A percentile compares a stretch with the other conserved stretches of the same genome.
Conservation (phyloP, 768 basidiomycete genomes). For the Xerocomus brunneocitrinus region DNA sequence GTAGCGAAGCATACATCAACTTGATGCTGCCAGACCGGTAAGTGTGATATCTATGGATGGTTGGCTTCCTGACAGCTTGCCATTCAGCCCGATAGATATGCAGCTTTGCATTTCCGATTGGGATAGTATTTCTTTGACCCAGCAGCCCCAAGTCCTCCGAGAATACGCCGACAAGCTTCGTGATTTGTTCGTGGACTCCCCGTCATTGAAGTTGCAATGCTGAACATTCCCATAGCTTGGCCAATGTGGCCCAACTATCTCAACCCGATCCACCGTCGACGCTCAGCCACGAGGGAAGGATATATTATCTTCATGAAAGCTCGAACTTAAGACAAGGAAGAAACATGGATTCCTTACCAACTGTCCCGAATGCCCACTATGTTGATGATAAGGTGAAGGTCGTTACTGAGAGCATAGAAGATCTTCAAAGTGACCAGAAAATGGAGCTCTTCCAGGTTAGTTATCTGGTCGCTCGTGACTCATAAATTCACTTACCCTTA, state of each 20-base stretch:
- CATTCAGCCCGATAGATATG: constrained; percentile 52
- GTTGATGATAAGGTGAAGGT: constrained; percentile 12
- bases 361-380: neutral
- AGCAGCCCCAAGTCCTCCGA: constrained; percentile 40
- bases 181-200: constrained; percentile 38
- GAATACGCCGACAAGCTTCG: constrained; percentile 39
- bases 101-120: constrained; percentile 42
- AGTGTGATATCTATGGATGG: constrained; percentile 2
- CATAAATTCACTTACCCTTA: constrained; percentile 22
- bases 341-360: constrained; percentile 20
- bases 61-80: constrained; percentile 3
- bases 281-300: constrained; percentile 32
- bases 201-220: neutral
- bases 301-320: constrained; percentile 46
- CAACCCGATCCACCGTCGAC: constrained; percentile 49
- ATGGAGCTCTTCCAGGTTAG: constrained; percentile 52
- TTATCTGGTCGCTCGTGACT: neutral
- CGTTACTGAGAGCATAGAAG: constrained; percentile 46
- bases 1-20: constrained; percentile 38
- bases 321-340: constrained; percentile 45
- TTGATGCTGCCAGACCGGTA: constrained; percentile 59
- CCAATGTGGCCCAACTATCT: constrained; percentile 15
- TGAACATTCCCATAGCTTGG: constrained; percentile 31
- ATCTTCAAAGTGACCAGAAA: constrained; percentile 52
- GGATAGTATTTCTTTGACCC: constrained; percentile 19